Percentiles rank a stretch among this genome's conserved stretches.
phyloP scores from a whole-genome alignment of 306 rosid genomes.

The Begonia masoniana region DNA sequence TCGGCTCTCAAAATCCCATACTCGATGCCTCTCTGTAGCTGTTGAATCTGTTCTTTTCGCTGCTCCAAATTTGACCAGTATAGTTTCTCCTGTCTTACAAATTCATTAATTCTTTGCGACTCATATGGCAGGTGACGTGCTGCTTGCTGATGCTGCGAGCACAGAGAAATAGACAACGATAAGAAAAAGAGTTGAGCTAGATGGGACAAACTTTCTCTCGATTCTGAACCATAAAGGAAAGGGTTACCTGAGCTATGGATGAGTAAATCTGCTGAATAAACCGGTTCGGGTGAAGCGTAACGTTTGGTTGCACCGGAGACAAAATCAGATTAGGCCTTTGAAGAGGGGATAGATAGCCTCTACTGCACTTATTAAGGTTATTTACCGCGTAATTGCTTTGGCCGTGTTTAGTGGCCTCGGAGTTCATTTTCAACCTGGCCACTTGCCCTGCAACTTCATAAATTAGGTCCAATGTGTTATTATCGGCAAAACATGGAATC shows the following conservation, averaged over 20 bases:
- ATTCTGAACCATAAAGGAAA: not conserved
- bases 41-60: not conserved
- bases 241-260: conserved; percentile 15
- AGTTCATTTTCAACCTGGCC: conserved; percentile 46
- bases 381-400: conserved; percentile 1
- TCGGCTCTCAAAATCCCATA: not conserved
- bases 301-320: not conserved
- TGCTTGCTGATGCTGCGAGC: conserved; percentile 5
- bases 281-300: conserved; percentile 14
- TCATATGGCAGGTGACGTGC: not conserved
- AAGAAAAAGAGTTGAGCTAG: not conserved
- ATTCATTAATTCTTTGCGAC: not conserved
- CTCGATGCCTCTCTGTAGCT: not conserved
- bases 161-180: not conserved
- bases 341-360: conserved; percentile 21
- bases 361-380: not conserved
- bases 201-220: not conserved
- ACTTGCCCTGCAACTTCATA: conserved; percentile 68
- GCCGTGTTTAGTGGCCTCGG: conserved; percentile 12
- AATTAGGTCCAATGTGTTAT: conserved; percentile 58
- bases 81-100: conserved; percentile 3
- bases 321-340: conserved; percentile 1
- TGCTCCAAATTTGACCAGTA: too few relatives aligned
- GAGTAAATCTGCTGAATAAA: conserved; percentile 12
- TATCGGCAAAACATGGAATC: conserved; percentile 31